Base-by-base conservation (phyloP, 2,329 filamentous ascomycete genomes). In the Apiospora sp. region DNA sequence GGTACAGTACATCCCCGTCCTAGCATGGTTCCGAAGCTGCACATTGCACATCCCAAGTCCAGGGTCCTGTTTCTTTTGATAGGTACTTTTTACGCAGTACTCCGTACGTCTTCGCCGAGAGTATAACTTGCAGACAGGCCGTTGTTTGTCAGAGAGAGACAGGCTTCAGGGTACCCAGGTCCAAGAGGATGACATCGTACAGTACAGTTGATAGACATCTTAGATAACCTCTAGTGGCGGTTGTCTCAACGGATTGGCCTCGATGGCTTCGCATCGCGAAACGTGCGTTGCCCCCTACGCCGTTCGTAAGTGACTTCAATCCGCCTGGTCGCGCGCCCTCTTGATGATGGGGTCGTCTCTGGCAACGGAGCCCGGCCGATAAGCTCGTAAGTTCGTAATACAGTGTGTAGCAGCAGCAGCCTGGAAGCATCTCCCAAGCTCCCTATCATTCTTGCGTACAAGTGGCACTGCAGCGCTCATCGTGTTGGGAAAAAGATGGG, bases 401-500 rank as follows among this genome's bases (percentile, higher is more conserved):
- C 19, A 41, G 54, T 61, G 27, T 34, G 27, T 19, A 10, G 58
- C 34, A 41, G 34, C 34, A 64, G 58, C 54, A 34, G 30, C 54
- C 30, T 61, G 27, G 54, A 61, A 61, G 54, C 54, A 61, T n/a
- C 30, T 37, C 37, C 37, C 37, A 8, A 41, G 10, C 37, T 41
- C 37, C 37, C 37, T 41, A 41, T 41, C 54, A 30, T 61, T 61
- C 16, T 34, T 61, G 27, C 30, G 54, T 27, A 30, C 43, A 16
- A 49, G 54, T 61, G 30, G 30, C 27, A 24, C 58, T 64, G 58
- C 58, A 64, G 37, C 37, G 51, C 34, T 64, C 58, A 64, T 64
- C 58, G 58, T 64, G 58, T 64, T 64, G 58, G 58, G 58, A 24
- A 14, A 64, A 64, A 64, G 58, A 64, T 64, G 58, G 54, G 16